These are phyloP conservation scores for Lumnitzera littorea DNA, from an alignment of 345 rosid species.

Conservation along the genomic window DNA sequence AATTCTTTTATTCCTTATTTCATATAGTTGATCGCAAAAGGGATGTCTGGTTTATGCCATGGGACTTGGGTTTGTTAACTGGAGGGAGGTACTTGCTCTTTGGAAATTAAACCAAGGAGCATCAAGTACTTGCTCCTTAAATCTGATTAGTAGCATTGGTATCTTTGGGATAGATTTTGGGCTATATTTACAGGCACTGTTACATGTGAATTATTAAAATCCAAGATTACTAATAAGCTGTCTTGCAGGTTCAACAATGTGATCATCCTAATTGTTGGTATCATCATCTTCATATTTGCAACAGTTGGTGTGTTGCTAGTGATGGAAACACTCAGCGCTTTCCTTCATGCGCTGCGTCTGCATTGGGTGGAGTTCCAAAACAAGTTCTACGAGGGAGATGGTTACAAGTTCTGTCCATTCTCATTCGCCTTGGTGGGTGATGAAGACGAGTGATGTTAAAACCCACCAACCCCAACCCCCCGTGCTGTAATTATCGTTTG, in stretches of 20 bases:
- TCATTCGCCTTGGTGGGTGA: slow-evolving; percentile 39
- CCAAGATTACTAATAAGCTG: neutral
- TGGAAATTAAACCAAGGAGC: neutral
- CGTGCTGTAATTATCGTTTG: neutral
- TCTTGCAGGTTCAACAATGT: slow-evolving; percentile 67
- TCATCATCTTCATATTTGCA: slow-evolving; percentile 64
- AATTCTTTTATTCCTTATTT: slow-evolving; percentile 2
- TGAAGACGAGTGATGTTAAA: slow-evolving; percentile 47
- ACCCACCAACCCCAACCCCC: neutral
- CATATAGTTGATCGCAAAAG: neutral
- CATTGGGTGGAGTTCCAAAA: slow-evolving; percentile 98
- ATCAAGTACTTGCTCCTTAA: neutral
- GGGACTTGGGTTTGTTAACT: too few relatives aligned
- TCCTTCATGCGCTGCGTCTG: slow-evolving; percentile 91
- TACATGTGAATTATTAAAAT: too few relatives aligned
- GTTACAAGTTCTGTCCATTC: slow-evolving; percentile 82
- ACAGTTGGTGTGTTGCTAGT: slow-evolving; percentile 90
- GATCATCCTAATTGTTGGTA: slow-evolving; percentile 54
- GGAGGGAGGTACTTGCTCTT: neutral
- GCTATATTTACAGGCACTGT: neutral
- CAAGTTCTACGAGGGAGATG: slow-evolving; percentile 97
- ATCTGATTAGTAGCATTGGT: neutral
- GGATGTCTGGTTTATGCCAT: too few relatives aligned
- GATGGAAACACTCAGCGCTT: slow-evolving; percentile 97
- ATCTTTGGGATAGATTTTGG: neutral